A percentile compares a stretch with the other conserved stretches of the same genome.
These are phyloP conservation scores for Candida sp. DNA, from an alignment of 1,139 yeast genomes.

Conservation along the genomic window DNA sequence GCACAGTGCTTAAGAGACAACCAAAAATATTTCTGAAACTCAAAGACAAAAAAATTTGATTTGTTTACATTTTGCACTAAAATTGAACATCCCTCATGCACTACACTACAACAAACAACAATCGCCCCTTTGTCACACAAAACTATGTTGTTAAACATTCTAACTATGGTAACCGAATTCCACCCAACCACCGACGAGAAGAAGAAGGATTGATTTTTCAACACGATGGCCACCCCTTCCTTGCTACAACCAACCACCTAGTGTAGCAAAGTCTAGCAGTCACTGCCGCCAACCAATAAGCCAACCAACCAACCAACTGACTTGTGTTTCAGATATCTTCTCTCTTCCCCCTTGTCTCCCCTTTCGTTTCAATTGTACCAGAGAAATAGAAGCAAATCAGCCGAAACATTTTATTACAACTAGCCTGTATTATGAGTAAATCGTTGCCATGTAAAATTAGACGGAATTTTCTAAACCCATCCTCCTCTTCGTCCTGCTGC, in stretches of 20 bases:
- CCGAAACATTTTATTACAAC: not conserved
- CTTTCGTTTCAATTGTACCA: not conserved
- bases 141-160: not conserved
- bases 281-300: no score
- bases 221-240: not conserved
- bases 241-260: no score
- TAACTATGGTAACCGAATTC: not conserved
- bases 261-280: no score
- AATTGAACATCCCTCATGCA: not conserved
- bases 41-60: not conserved
- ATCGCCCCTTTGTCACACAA: not conserved
- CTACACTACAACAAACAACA: no score
- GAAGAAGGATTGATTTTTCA: not conserved
- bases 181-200: not conserved
- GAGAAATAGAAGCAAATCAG: not conserved
- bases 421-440: not conserved
- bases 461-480: not conserved
- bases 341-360: not conserved
- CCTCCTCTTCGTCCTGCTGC: no score
- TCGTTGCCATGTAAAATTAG: not conserved
- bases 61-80: slow-evolving; percentile 2
- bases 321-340: not conserved
- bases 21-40: not conserved
- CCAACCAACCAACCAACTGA: no score
- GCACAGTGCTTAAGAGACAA: not conserved